Percentiles rank a stretch among this genome's conserved stretches.
Conservation (phyloP, 2,329 filamentous ascomycete genomes). For the Penicillium hesseltinei region DNA sequence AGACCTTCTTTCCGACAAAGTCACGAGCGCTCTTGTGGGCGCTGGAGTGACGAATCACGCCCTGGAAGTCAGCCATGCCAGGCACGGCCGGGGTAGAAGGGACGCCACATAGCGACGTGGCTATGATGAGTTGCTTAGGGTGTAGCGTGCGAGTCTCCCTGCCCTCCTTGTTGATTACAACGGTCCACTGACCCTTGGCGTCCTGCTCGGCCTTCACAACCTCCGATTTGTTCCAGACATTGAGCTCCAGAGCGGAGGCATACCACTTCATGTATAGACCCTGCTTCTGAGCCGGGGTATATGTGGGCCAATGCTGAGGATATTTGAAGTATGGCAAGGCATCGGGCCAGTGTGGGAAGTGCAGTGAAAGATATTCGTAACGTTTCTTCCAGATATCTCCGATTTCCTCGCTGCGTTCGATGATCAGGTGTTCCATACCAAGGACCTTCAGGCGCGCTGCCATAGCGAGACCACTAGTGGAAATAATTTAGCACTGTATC, state of each 20-base stretch:
- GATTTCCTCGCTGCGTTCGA: conserved; percentile 28
- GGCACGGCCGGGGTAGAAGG: conserved; percentile 33
- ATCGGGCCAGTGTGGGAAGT: conserved; percentile 33
- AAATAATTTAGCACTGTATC: conserved; percentile 3
- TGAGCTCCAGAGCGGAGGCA: conserved; percentile 26
- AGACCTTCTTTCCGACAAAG: conserved; percentile 30
- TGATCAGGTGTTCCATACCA: conserved; percentile 30
- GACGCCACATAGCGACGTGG: conserved; percentile 25
- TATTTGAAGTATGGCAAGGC: conserved; percentile 33
- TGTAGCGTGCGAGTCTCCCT: conserved; percentile 23
- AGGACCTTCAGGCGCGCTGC: conserved; percentile 27
- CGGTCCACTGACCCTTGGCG: conserved; percentile 19
- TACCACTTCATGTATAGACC: conserved; percentile 33
- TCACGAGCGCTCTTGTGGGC: conserved; percentile 23
- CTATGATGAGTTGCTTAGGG: conserved; percentile 27
- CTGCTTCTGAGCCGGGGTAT: conserved; percentile 33
- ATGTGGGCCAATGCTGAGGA: conserved; percentile 34
- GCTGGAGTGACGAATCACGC: conserved; percentile 26
- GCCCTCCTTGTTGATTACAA: conserved; percentile 22
- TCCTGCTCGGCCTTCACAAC: conserved; percentile 25
- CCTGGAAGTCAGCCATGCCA: conserved; percentile 27
- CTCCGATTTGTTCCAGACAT: conserved; percentile 27
- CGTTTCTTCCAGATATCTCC: conserved; percentile 34
- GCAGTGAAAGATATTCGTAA: conserved; percentile 34
- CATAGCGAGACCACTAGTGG: conserved; percentile 23